Evolutionary conservation across 2,329 filamentous ascomycete species (phyloP).

Genomic region (Metarhizium anisopliae): DNA sequence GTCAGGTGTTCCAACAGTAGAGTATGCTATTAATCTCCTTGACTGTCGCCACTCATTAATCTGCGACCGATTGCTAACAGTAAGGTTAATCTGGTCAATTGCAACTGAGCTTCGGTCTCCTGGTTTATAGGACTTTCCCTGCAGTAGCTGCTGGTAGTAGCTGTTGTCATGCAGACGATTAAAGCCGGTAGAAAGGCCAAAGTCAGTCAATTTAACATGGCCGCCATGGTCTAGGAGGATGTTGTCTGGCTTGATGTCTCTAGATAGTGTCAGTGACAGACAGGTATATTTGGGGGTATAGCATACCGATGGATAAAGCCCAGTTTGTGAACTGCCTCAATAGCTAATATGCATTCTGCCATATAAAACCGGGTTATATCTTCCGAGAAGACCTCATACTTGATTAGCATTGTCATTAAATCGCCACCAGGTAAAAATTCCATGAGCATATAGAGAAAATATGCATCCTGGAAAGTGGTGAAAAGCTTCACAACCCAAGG

Average conservation of each 20-base stretch:
- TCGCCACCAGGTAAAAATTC: constrained; percentile 97
- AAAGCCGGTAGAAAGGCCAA: constrained; percentile 93
- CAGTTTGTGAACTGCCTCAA: constrained; percentile 94
- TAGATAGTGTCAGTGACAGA: constrained; percentile 26
- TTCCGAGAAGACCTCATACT: constrained; percentile 98
- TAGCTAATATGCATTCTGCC: constrained; percentile 95
- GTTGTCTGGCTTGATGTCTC: constrained; percentile 99
- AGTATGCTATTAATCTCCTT: constrained; percentile 93
- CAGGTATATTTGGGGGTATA: constrained; percentile 1
- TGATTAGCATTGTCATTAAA: constrained; percentile 99
- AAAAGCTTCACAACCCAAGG: constrained; percentile 99
- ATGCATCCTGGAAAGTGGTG: constrained; percentile 93
- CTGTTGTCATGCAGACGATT: constrained; percentile 94
- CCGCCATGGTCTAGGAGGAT: constrained; percentile 91
- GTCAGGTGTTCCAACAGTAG: constrained; percentile 93
- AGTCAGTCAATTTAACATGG: constrained; percentile 97
- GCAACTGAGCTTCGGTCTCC: constrained; percentile 82
- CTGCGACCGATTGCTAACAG: constrained; percentile 90
- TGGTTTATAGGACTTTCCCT: constrained; percentile 57
- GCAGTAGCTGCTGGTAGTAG: constrained; percentile 91
- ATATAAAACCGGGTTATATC: constrained; percentile 99
- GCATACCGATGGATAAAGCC: constrained; percentile 98
- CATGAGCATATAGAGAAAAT: constrained; percentile 98
- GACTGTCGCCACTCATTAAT: constrained; percentile 99
- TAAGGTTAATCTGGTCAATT: constrained; percentile 96